Conservation (phyloP, 2,329 filamentous ascomycete genomes). For the Rachicladosporium sp. region DNA sequence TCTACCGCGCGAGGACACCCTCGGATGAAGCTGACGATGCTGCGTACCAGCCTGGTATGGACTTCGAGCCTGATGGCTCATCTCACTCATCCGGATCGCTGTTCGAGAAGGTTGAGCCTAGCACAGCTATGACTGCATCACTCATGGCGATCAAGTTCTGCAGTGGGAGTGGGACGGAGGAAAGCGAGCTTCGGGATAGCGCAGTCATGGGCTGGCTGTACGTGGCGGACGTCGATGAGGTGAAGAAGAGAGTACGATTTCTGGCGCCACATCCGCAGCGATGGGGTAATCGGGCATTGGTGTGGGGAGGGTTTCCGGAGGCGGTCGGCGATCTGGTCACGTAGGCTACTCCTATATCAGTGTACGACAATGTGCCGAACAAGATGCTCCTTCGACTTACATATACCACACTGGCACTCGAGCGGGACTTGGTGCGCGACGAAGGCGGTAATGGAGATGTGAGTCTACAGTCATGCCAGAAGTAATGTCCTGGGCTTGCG, state of each 20-base stretch:
- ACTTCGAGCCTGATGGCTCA: conserved; percentile 27
- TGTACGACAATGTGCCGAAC: too few species aligned
- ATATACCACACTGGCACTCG: too few species aligned
- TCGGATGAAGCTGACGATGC: conserved; percentile 30
- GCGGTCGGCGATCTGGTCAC: conserved; percentile 66
- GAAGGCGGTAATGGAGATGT: too few species aligned
- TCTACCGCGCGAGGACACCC: conserved; percentile 39
- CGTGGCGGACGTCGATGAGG: conserved; percentile 80
- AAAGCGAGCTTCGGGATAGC: conserved; percentile 58
- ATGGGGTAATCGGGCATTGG: conserved; percentile 64
- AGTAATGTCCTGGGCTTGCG: too few species aligned
- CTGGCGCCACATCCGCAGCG: conserved; percentile 74
- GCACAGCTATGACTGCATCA: conserved; percentile 61
- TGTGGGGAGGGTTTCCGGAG: conserved; percentile 81
- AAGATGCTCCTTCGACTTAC: too few species aligned
- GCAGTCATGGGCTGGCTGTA: conserved; percentile 89
- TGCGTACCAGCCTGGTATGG: conserved; percentile 7
- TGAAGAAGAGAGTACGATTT: conserved; percentile 66
- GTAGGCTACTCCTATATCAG: conserved; percentile 31
- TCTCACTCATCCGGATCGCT: conserved; percentile 2
- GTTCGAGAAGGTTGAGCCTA: conserved; percentile 46
- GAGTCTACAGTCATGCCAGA: too few species aligned
- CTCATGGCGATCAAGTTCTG: conserved; percentile 72
- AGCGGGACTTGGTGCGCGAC: too few species aligned
- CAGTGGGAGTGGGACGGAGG: conserved; percentile 52